Evolutionary conservation across 2,329 filamentous ascomycete genomes (phyloP).

Genomic region (Alternaria ventricosa): DNA sequence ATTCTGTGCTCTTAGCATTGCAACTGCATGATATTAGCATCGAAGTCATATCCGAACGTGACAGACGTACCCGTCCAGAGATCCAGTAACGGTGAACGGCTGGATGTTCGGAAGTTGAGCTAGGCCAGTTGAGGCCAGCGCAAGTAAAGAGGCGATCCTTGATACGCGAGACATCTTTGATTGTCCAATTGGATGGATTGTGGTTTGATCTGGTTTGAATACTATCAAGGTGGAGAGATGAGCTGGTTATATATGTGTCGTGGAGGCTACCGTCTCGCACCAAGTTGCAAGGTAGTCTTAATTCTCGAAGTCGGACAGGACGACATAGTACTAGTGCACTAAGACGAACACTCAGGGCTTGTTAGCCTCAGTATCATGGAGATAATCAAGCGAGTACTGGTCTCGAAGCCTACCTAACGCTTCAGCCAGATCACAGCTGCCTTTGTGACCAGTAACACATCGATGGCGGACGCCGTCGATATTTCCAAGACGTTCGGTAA

Average conservation of each 20-base stretch:
- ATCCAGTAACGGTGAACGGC: constrained; percentile 36
- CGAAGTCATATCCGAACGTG: background rate
- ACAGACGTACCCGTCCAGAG: constrained; percentile 33
- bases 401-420: constrained; percentile 10
- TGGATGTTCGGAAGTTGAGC: constrained; percentile 32
- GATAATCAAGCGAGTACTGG: constrained; percentile 4
- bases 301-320: background rate
- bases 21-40: constrained; percentile 23
- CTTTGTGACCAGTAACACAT: constrained; percentile 3
- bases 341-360: background rate
- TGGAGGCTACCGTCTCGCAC: background rate
- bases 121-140: constrained; percentile 23
- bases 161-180: constrained; percentile 27
- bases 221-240: background rate
- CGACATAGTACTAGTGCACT: background rate
- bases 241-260: constrained; percentile 18
- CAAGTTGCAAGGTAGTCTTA: background rate
- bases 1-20: constrained; percentile 26
- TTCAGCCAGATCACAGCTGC: background rate
- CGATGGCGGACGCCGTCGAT: constrained; percentile 26
- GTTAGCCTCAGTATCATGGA: background rate
- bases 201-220: background rate
- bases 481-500: constrained; percentile 33
- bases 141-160: constrained; percentile 21
- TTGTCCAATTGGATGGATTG: background rate